Evolutionary conservation across 192 early-diverging fungal species (phyloP), one percentile per base, ranked within the genome.

Genomic region (Coemansia sp.): DNA sequence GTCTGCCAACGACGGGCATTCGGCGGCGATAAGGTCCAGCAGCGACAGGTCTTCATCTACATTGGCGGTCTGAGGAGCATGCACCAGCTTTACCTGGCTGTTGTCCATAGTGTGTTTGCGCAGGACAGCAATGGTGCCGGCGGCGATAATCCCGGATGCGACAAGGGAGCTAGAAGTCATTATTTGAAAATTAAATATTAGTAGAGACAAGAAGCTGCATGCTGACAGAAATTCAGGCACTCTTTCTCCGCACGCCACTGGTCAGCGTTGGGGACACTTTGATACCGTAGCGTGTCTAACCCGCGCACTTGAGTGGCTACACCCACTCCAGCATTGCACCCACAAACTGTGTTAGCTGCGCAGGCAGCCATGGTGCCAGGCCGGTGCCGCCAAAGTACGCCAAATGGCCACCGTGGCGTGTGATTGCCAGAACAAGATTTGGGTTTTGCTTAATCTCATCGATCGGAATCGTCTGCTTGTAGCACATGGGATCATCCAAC

Each of bases 401-500:
- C 68, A 98, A 76, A 69, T 98, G 96, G 2, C 96, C 96, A 55
- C 96, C 96, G 21, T 84, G 77, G 1, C 69, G 61, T 14, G 96
- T 98, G 19, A 86, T 84, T 4, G 90, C 94, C 40, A 96, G 72
- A 1, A 95, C 48, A 19, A 92, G 82, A 68, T 89, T 75, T 11
- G 94, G 93, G 64, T 98, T 98, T 19, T 62, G 70, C 56, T 75
- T 72, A 42, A 88, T 84, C 61, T 95, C 93, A 57, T 85, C 78
- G 31, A 65, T 77, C 5, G 96, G 96, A 8, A 94, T 84, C 6
- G 85, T 84, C 58, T 88, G 80, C 5, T 38, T 38, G 20, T 73
- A 71, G 37, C 88, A 87, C 75, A 98, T 89, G 9, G 96, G 96
- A 69, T 98, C 96, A 69, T 97, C 92, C 40, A 89, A 56, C 12